Conservation (phyloP, 1,284 basidiomycete genomes). For the Leccinum griseonigrum region DNA sequence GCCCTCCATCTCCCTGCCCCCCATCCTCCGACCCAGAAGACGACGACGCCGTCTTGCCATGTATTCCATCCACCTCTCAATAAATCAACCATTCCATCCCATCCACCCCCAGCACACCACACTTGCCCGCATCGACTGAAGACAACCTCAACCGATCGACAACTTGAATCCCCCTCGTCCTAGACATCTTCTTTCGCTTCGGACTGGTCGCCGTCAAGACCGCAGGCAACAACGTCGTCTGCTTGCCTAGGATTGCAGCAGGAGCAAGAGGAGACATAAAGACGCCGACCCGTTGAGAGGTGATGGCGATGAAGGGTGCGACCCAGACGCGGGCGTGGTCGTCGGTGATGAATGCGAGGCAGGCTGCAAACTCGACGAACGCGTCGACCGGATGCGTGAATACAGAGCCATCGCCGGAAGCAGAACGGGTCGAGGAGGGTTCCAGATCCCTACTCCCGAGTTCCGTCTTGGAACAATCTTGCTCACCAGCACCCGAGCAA, state of each 20-base stretch:
- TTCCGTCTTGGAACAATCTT: no score
- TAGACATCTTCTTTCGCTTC: slow-evolving; percentile 27
- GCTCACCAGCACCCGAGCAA: no score
- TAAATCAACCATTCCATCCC: background rate
- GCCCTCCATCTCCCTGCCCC: background rate
- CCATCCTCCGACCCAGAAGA: slow-evolving; percentile 1
- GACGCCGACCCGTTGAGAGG: slow-evolving; percentile 1
- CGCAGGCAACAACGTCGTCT: slow-evolving; percentile 21
- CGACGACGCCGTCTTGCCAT: background rate
- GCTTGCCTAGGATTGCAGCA: background rate
- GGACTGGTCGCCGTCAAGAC: slow-evolving; percentile 20
- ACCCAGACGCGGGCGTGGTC: slow-evolving; percentile 10
- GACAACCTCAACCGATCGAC: slow-evolving; percentile 26
- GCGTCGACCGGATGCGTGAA: no score
- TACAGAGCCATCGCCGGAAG: no score
- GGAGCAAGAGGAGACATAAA: background rate
- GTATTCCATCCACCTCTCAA: slow-evolving; percentile 9
- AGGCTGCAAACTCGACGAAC: slow-evolving; percentile 11
- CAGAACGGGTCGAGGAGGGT: no score
- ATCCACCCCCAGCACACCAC: slow-evolving; percentile 4
- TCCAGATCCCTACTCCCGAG: no score
- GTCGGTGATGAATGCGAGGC: slow-evolving; percentile 11
- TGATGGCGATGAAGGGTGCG: slow-evolving; percentile 12
- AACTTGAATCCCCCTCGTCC: slow-evolving; percentile 29
- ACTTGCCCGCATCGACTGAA: slow-evolving; percentile 23